phyloP scores from a whole-genome alignment of 2,329 filamentous ascomycete species.

The Diaporthe vaccinii region DNA sequence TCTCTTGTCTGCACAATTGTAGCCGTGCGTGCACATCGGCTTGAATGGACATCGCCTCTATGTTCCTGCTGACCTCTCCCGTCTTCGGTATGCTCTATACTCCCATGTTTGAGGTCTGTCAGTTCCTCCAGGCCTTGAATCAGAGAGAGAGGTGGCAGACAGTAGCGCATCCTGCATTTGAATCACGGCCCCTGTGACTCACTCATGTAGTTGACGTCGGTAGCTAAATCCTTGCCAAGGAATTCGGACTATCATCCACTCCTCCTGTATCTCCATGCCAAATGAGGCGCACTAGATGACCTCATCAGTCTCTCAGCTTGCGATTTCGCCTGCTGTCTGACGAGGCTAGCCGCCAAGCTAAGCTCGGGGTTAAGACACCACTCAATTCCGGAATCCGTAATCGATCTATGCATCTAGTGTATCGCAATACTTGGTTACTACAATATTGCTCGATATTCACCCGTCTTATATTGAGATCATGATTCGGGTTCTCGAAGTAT shows the following conservation, averaged over 20 bases:
- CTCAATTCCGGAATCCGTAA: slow-evolving; percentile 4
- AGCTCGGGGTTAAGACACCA: neutral
- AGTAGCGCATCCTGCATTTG: neutral
- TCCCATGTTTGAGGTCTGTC: neutral
- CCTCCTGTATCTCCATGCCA: neutral
- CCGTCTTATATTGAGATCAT: neutral
- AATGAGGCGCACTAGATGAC: neutral
- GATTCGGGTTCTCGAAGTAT: neutral
- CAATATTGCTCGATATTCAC: neutral
- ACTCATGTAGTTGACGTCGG: neutral
- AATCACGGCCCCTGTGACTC: no score
- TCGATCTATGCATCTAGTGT: no score
- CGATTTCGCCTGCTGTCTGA: neutral
- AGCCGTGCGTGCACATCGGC: neutral
- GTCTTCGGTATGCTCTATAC: neutral
- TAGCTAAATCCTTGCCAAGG: neutral
- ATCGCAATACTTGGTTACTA: neutral
- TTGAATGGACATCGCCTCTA: no score
- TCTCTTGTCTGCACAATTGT: neutral
- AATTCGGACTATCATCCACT: neutral
- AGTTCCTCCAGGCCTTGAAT: neutral
- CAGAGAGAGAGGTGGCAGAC: neutral
- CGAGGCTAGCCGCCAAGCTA: slow-evolving; percentile 25
- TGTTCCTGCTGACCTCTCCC: neutral
- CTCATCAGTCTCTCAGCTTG: slow-evolving; percentile 1